Evolutionary conservation across 1,284 basidiomycete genomes (phyloP).

Genomic region (Boletus semigastroideus): DNA sequence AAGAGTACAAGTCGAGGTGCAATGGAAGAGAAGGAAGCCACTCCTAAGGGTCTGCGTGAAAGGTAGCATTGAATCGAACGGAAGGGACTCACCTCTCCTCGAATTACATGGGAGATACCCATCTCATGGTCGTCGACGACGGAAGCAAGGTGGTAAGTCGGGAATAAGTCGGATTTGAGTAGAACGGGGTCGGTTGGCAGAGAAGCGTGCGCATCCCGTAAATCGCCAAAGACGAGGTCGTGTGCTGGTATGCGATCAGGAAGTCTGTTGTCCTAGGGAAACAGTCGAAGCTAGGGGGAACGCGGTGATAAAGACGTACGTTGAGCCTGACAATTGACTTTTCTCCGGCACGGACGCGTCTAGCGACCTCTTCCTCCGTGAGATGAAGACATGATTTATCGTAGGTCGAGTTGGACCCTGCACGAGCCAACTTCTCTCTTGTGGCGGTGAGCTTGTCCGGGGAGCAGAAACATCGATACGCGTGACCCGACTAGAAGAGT

Average conservation of each 20-base stretch:
- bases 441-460: slow-evolving; percentile 65
- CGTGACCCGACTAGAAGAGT: slow-evolving; percentile 66
- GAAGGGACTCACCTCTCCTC: slow-evolving; percentile 76
- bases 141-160: slow-evolving; percentile 96
- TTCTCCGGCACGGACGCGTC: slow-evolving; percentile 74
- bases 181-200: slow-evolving; percentile 89
- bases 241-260: slow-evolving; percentile 46
- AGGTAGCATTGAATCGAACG: neutral
- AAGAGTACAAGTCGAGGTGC: slow-evolving; percentile 87
- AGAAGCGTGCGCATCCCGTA: slow-evolving; percentile 74
- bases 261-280: slow-evolving; percentile 50
- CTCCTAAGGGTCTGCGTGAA: slow-evolving; percentile 57
- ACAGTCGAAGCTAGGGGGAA: slow-evolving; percentile 19
- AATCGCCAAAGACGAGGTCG: slow-evolving; percentile 77
- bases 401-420: slow-evolving; percentile 77
- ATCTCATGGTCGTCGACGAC: slow-evolving; percentile 96
- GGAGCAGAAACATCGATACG: slow-evolving; percentile 95
- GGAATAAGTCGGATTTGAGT: slow-evolving; percentile 89
- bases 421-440: slow-evolving; percentile 64
- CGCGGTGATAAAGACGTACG: slow-evolving; percentile 44
- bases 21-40: slow-evolving; percentile 96
- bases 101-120: slow-evolving; percentile 93
- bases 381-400: slow-evolving; percentile 85
- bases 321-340: slow-evolving; percentile 85
- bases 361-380: slow-evolving; percentile 79